Base-by-base conservation (phyloP, 1,284 basidiomycete species). In the Flammula alnicola region DNA sequence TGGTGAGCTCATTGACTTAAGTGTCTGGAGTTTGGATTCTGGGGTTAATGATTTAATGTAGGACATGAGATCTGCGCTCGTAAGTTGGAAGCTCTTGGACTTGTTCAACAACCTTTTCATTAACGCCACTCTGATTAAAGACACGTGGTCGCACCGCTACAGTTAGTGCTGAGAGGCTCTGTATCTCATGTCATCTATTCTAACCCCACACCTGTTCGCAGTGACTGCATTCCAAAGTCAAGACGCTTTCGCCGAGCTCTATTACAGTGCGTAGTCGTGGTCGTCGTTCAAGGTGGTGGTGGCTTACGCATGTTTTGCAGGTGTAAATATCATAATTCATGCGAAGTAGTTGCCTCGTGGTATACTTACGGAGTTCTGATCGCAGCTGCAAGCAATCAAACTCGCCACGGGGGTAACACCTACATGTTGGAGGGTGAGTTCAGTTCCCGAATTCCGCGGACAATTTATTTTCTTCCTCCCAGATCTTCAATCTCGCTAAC, bases 221-320 rank as follows among this genome's bases (percentile, higher is more conserved):
- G 79, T 88, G 70, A 93, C 91, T 9, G 77, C 84, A 8, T 76
- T 91, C 39, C 71, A 79, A 36, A 92, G 86, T 64, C 74, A 83
- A 60, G 71, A 90, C 61, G 88, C 86, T 17, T 88, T 92, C 39
- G 89, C 90, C 8, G 90, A 93, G 65, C 76, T 94, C 25, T 90
- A 84, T 48, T 93, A 91, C 74, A 86, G 78, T 79, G 52, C 40
- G 78, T 66, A 5, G 4, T 12, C 14, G 25, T n/a, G 9, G 25
- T 9, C 9, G 5, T 45, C 11, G 5, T 16, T 19, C 10, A n/a
- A 9, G 8, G 5, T n/a, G 9, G 22, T 10, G 17, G 7, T 42
- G 8, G 5, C 23, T 37, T 1, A 22, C 6, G 30, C 16, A 32
- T 9, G 30, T 32, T 32, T 32, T 30, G 5, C 3, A 12, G 9